Conservation (phyloP, 2,329 filamentous ascomycete genomes). For the Orbilia oligospora region DNA sequence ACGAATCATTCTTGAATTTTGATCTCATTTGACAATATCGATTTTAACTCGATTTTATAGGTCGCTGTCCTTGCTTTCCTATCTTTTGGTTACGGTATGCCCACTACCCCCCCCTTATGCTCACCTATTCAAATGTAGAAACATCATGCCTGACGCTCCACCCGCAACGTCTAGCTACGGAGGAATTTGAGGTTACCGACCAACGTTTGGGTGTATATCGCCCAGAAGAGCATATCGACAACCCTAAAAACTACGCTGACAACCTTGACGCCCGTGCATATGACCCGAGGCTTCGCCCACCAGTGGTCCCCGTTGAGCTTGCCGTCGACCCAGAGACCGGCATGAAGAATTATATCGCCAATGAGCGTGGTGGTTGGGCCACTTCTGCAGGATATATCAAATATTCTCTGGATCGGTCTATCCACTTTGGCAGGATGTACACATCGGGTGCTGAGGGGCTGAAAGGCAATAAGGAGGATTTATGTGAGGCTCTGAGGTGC, state of each 20-base stretch:
- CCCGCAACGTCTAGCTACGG: slow-evolving; percentile 73
- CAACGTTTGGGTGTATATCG: slow-evolving; percentile 85
- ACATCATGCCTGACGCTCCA: background rate
- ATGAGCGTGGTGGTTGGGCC: slow-evolving; percentile 87
- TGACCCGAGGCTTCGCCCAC: slow-evolving; percentile 84
- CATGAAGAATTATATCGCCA: slow-evolving; percentile 99
- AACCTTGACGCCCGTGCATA: slow-evolving; percentile 85
- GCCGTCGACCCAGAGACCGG: slow-evolving; percentile 82
- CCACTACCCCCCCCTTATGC: slow-evolving; percentile 40
- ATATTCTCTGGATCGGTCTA: slow-evolving; percentile 79
- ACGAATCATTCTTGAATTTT: slow-evolving; percentile 70
- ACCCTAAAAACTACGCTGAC: slow-evolving; percentile 88
- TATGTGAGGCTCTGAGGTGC: slow-evolving; percentile 84
- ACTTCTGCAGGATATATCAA: slow-evolving; percentile 89
- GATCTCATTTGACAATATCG: background rate
- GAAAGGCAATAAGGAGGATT: slow-evolving; percentile 78
- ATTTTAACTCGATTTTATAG: slow-evolving; percentile 65
- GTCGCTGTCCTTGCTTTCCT: slow-evolving; percentile 86
- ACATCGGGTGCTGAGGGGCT: slow-evolving; percentile 74
- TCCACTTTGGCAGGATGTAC: slow-evolving; percentile 83
- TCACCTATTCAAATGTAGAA: background rate
- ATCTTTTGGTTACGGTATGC: slow-evolving; percentile 80
- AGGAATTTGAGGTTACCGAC: slow-evolving; percentile 85
- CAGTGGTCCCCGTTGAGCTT: slow-evolving; percentile 79
- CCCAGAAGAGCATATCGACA: slow-evolving; percentile 79